phyloP scores from a whole-genome alignment of 768 basidiomycete genomes.

The Amanita brunnescens region DNA sequence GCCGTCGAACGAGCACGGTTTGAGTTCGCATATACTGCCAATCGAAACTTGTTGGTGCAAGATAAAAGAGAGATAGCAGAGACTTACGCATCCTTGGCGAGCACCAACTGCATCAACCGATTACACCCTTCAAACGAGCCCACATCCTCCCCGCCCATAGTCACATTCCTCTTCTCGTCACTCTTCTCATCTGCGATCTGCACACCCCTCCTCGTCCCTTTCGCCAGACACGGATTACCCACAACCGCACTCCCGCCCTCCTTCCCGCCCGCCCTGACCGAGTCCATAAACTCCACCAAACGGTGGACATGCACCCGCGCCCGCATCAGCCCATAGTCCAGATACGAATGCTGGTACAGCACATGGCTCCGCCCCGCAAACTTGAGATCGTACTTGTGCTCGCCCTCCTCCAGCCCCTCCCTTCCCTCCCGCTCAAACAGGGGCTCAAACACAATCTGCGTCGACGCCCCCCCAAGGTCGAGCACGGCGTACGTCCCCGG shows the following conservation, averaged over 20 bases:
- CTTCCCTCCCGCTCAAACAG: slow-evolving; percentile 34
- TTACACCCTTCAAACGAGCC: slow-evolving; percentile 85
- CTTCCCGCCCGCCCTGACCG: slow-evolving; percentile 24
- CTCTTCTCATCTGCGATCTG: slow-evolving; percentile 46
- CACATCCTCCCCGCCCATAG: slow-evolving; percentile 78
- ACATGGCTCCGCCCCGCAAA: slow-evolving; percentile 67
- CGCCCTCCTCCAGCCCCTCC: slow-evolving; percentile 54
- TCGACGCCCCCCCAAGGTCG: slow-evolving; percentile 94
- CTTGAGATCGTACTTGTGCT: slow-evolving; percentile 81
- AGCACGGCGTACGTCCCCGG: slow-evolving; percentile 91
- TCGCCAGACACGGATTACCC: slow-evolving; percentile 78
- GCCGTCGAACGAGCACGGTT: slow-evolving; percentile 95
- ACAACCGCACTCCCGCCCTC: slow-evolving; percentile 21
- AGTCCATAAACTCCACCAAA: slow-evolving; percentile 80
- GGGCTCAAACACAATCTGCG: slow-evolving; percentile 96
- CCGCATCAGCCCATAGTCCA: slow-evolving; percentile 92
- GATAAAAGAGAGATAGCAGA: not conserved
- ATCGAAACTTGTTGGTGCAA: not conserved
- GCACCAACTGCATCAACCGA: slow-evolving; percentile 73
- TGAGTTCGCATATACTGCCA: slow-evolving; percentile 73
- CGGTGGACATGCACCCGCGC: slow-evolving; percentile 80
- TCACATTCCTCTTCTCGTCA: slow-evolving; percentile 46
- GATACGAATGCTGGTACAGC: slow-evolving; percentile 95
- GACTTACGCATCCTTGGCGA: slow-evolving; percentile 91
- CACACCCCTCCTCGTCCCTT: slow-evolving; percentile 52